Base-by-base conservation (phyloP, 345 rosid species). In the Melaleuca alternifolia region DNA sequence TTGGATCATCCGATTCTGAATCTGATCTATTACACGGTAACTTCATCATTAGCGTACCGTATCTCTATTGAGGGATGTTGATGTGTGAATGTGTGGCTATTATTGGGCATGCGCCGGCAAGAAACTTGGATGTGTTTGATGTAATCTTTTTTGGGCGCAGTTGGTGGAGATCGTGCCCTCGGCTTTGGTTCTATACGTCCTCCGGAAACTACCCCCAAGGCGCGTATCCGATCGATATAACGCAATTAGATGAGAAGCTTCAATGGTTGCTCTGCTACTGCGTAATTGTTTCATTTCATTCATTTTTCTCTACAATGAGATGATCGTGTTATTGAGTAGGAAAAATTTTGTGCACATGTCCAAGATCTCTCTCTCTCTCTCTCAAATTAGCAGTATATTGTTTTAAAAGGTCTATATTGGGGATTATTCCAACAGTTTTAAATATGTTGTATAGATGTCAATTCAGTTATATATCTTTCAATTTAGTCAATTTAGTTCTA, bases 91-190 rank as follows among this genome's bases (percentile, higher is more conserved):
- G 6, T 23, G 28, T 2, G 26, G 81, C 37, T 6, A 51, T 21
- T 7, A 20, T 5, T 0, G 13, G 9, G 81, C 26, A 5, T 24
- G 13, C 26, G 81, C 48, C 48, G 23, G 81, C 7, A 6, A 71
- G 79, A 71, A 71, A 71, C 48, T 37, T 5, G 79, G n/a, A 71
- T 5, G 48, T 0, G 13, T 37, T 71, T 0, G 48, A 9, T 56
- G 10, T 48, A 21, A 26, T 44, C 52, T 13, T 24, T 2, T 86
- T 50, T 16, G 85, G 59, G 16, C n/a, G 77, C 93, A 94, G 98
- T 65, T 93, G 90, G 98, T 94, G 82, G 99, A 95, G 92, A 92
- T 96, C 84, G 75, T 95, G 23, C 99, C 99, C 11, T 95, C 98
- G 16, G 90, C 96, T 44, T 76, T 96, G 88, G 99, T 95, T 54